These are phyloP conservation scores for Agastache rugosa DNA, from an alignment of 257 asterid species.

Conservation along the genomic window DNA sequence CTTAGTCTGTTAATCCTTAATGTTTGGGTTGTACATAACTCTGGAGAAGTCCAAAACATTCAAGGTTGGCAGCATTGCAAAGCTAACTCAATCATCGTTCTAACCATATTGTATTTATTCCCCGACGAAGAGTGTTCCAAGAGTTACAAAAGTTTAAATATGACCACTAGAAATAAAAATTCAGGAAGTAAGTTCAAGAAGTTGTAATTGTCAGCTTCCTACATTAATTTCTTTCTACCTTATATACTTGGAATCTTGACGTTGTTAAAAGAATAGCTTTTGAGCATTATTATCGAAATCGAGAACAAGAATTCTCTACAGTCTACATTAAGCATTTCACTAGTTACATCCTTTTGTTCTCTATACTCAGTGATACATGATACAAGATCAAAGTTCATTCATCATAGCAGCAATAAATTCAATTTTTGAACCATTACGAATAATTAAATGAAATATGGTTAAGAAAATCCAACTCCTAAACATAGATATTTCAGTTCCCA, in stretches of 20 bases:
- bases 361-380: conserved; percentile 18
- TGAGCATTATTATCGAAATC: not conserved
- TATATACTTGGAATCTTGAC: not conserved
- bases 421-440: not conserved
- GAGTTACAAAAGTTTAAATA: not conserved
- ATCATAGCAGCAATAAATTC: conserved; percentile 5
- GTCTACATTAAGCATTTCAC: not conserved
- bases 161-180: not conserved
- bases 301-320: not conserved
- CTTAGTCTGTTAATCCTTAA: not conserved
- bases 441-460: not conserved
- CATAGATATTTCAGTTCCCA: conserved; percentile 21
- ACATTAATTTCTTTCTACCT: not conserved
- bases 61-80: conserved; percentile 15
- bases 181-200: not conserved
- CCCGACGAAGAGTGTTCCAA: not conserved
- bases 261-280: not conserved
- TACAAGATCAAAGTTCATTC: conserved; percentile 9
- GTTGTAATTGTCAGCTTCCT: not conserved
- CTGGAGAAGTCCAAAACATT: not conserved
- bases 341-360: not conserved
- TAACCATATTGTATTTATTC: not conserved
- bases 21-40: not conserved
- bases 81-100: not conserved
- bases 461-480: conserved; percentile 21